These are phyloP conservation scores for Penicillium bialowiezense DNA, from an alignment of 495 filamentous ascomycete genomes.

Conservation along the genomic window DNA sequence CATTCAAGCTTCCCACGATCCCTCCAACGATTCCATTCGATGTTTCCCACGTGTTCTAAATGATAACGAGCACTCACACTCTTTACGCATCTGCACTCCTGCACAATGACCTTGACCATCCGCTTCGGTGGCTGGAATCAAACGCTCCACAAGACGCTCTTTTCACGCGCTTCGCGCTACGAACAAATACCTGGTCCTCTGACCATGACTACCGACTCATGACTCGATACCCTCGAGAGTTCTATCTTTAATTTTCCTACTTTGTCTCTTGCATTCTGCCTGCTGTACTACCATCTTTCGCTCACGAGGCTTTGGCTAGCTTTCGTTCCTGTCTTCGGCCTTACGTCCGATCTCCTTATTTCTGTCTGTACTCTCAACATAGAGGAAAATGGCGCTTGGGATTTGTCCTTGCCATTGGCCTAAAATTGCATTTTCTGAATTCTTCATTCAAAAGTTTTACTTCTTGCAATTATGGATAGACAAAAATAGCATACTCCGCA, in stretches of 20 bases:
- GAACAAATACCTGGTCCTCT: conserved; percentile 5
- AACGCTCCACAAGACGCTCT: conserved; percentile 4
- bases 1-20: conserved; percentile 10
- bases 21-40: conserved; percentile 11
- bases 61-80: conserved; percentile 15
- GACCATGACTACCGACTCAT: conserved; percentile 4
- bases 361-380: conserved; percentile 2
- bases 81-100: conserved; percentile 5
- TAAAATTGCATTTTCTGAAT: conserved; percentile 10
- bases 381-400: neutral
- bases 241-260: conserved; percentile 16
- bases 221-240: conserved; percentile 7
- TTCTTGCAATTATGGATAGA: neutral
- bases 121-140: conserved; percentile 4
- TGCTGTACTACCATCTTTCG: conserved; percentile 5
- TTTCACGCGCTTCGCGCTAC: conserved; percentile 5
- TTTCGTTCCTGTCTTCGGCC: neutral
- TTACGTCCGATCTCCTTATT: neutral
- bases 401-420: neutral
- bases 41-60: conserved; percentile 11
- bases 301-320: conserved; percentile 1
- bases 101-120: conserved; percentile 17
- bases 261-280: neutral
- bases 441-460: conserved; percentile 10
- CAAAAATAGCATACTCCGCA: conserved; percentile 9